Percentiles rank a stretch among this genome's conserved stretches.
Conservation (phyloP, 2,329 filamentous ascomycete species). For the Diaporthe ilicicola region DNA sequence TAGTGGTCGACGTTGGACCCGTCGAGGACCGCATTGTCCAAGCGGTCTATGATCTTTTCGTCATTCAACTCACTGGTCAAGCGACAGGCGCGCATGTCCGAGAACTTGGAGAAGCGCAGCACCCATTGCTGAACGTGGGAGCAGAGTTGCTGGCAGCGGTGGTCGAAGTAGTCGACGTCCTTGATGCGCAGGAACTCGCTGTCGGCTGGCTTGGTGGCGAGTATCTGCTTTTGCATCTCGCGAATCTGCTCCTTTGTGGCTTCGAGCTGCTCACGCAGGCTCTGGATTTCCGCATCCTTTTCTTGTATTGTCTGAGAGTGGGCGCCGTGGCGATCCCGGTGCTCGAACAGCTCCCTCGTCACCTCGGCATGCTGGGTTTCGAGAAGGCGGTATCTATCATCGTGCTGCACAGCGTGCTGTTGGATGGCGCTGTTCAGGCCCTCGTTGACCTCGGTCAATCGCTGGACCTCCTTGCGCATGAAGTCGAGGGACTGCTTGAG, state of each 20-base stretch:
- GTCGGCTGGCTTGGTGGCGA: conserved; percentile 65
- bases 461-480: conserved; percentile 82
- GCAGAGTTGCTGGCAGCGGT: conserved; percentile 92
- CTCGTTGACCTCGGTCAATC: conserved; percentile 84
- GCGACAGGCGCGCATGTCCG: conserved; percentile 88
- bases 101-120: conserved; percentile 96
- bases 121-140: conserved; percentile 98
- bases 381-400: conserved; percentile 73
- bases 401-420: conserved; percentile 79
- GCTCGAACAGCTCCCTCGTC: conserved; percentile 73
- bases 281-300: conserved; percentile 85
- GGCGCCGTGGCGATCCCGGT: conserved; percentile 69
- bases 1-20: conserved; percentile 92
- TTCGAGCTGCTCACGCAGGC: conserved; percentile 80
- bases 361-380: conserved; percentile 73
- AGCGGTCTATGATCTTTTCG: conserved; percentile 90
- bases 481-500: conserved; percentile 81
- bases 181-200: conserved; percentile 78
- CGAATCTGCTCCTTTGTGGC: conserved; percentile 71
- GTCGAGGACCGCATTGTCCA: conserved; percentile 94
- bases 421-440: conserved; percentile 80
- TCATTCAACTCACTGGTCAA: conserved; percentile 85
- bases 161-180: conserved; percentile 96
- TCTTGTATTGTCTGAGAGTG: conserved; percentile 71
- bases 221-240: conserved; percentile 65